Conservation (phyloP, 1,284 basidiomycete species). For the Neonothopanus nambi region DNA sequence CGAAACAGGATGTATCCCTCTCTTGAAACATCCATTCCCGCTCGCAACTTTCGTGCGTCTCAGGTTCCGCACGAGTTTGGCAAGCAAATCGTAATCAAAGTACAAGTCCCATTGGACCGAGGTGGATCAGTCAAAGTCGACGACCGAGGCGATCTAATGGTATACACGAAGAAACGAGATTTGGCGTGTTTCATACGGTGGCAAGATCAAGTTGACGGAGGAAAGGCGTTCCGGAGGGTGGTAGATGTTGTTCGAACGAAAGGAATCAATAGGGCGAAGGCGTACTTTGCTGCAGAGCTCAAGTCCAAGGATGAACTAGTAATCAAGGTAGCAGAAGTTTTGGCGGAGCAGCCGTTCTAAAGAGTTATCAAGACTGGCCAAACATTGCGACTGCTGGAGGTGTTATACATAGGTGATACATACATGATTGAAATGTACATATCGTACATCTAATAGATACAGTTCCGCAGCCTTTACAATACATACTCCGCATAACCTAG, state of each 20-base stretch:
- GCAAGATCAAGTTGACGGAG: slow-evolving; percentile 28
- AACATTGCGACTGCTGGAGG: too few species aligned
- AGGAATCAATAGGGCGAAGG: slow-evolving; percentile 49
- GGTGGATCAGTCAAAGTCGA: not conserved
- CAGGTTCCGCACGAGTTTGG: slow-evolving; percentile 24
- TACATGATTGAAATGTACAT: too few species aligned
- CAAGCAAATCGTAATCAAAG: slow-evolving; percentile 53
- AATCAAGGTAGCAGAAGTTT: slow-evolving; percentile 48
- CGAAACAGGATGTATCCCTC: not conserved
- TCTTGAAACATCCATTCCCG: not conserved
- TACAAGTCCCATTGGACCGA: slow-evolving; percentile 42
- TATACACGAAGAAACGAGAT: slow-evolving; percentile 55
- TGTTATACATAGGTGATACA: too few species aligned
- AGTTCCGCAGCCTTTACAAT: too few species aligned
- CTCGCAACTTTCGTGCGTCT: slow-evolving; percentile 15
- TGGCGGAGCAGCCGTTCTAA: slow-evolving; percentile 51
- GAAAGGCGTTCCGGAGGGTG: slow-evolving; percentile 40
- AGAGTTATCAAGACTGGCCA: too few species aligned
- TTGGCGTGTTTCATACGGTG: slow-evolving; percentile 44
- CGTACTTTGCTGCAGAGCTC: slow-evolving; percentile 56
- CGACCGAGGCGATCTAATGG: slow-evolving; percentile 31
- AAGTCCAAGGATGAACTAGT: slow-evolving; percentile 45
- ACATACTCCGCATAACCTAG: too few species aligned
- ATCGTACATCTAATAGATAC: too few species aligned
- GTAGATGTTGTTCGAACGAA: slow-evolving; percentile 35